Percentiles rank a stretch among this genome's conserved stretches.
Evolutionary conservation across 768 basidiomycete species (phyloP).

Genomic region (Lenzites betulinus): DNA sequence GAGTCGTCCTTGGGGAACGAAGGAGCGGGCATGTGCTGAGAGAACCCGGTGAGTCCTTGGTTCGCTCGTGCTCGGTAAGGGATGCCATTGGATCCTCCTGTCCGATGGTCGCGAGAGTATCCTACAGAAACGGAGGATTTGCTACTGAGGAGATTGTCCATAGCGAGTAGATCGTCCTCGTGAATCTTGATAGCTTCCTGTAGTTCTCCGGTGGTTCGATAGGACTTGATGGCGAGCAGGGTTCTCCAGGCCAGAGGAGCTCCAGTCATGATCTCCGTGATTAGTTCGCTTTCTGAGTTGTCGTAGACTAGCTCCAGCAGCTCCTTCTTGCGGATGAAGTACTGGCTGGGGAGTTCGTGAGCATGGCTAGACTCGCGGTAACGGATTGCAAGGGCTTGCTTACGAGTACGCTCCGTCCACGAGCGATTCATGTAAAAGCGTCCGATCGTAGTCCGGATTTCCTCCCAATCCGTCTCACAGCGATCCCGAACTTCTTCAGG

Average conservation of each 20-base stretch:
- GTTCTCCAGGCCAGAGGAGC: conserved; percentile 35
- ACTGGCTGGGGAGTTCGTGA: conserved; percentile 37
- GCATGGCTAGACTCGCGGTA: conserved; percentile 33
- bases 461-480: conserved; percentile 34
- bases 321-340: conserved; percentile 36
- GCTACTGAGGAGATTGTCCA: not conserved
- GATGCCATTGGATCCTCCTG: not conserved
- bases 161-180: conserved; percentile 19
- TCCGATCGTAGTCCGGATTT: conserved; percentile 28
- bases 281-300: conserved; percentile 33
- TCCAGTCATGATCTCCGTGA: conserved; percentile 40
- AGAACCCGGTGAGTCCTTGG: not conserved
- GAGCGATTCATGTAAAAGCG: conserved; percentile 38
- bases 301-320: conserved; percentile 23
- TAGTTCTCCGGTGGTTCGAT: conserved; percentile 13
- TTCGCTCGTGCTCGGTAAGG: not conserved
- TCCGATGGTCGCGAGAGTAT: not conserved
- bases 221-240: conserved; percentile 8
- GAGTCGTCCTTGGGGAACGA: conserved; percentile 19
- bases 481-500: conserved; percentile 4
- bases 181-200: conserved; percentile 25
- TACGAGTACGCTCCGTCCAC: conserved; percentile 34
- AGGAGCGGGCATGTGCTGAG: conserved; percentile 5
- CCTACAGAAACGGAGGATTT: not conserved
- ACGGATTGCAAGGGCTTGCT: conserved; percentile 27